These are phyloP conservation scores for Umbelopsis vinacea DNA, from an alignment of 192 early-diverging fungal species.

Conservation along the genomic window DNA sequence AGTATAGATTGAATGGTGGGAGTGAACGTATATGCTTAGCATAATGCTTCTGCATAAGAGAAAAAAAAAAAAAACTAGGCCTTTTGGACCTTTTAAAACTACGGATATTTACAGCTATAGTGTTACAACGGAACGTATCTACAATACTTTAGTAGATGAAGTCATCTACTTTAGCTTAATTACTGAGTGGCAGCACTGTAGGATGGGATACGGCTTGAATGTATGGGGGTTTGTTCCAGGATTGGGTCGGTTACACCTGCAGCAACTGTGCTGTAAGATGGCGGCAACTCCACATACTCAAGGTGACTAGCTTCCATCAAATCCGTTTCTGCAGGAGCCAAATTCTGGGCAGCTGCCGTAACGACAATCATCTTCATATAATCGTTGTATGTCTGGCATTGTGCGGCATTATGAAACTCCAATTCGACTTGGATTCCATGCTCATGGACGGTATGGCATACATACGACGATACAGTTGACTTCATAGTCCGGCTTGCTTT, in stretches of 20 bases:
- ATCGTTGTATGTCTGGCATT: neutral
- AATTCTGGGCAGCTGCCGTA: neutral
- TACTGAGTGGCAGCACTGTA: neutral
- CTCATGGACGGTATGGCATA: neutral
- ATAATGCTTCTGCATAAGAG: too few relatives aligned
- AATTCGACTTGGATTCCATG: neutral
- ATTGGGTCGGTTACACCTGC: constrained; percentile 6
- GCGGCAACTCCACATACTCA: neutral
- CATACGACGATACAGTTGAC: neutral
- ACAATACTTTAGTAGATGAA: too few relatives aligned
- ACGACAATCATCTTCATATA: constrained; percentile 19
- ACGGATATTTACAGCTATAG: too few relatives aligned
- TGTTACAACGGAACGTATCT: too few relatives aligned
- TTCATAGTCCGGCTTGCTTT: neutral
- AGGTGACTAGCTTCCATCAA: constrained; percentile 5
- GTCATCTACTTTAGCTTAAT: too few relatives aligned
- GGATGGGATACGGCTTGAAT: neutral
- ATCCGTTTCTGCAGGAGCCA: neutral
- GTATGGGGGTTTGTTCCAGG: neutral
- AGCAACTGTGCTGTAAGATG: neutral
- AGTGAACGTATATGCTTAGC: too few relatives aligned
- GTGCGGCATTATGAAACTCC: neutral
- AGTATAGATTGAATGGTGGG: too few relatives aligned
- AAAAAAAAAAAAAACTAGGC: too few relatives aligned
- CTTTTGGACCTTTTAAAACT: too few relatives aligned